These are phyloP conservation scores for Gracilariopsis chorda DNA, from an alignment of 23 red algal species.

Conservation along the genomic window DNA sequence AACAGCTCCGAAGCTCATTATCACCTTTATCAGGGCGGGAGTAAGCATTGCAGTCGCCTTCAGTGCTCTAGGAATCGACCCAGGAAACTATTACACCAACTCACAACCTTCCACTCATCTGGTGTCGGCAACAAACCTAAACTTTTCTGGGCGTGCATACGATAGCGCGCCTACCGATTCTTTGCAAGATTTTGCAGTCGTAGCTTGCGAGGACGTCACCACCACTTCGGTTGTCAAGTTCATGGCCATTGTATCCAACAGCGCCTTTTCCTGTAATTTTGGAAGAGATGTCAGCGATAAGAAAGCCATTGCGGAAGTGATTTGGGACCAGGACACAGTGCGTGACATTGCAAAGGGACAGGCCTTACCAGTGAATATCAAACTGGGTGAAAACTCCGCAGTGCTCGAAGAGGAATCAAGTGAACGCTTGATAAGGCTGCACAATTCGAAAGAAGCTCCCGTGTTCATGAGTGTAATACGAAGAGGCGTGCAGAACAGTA, in stretches of 20 bases:
- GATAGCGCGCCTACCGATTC: background rate
- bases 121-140: background rate
- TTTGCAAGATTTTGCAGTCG: background rate
- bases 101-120: background rate
- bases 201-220: background rate
- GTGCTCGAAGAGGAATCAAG: background rate
- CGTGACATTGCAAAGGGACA: background rate
- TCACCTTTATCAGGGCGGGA: background rate
- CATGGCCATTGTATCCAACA: background rate
- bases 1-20: background rate
- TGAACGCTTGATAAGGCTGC: background rate
- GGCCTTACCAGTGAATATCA: background rate
- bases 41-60: background rate
- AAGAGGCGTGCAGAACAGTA: background rate
- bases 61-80: constrained; percentile 5
- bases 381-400: background rate
- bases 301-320: background rate
- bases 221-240: background rate
- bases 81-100: background rate
- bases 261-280: background rate
- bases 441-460: background rate
- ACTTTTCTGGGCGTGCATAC: background rate
- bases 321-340: background rate
- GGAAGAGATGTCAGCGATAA: background rate
- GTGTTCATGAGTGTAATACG: background rate